These are phyloP conservation scores for Akanthomyces uredinophilus DNA, from an alignment of 2,329 filamentous ascomycete species.

Conservation along the genomic window DNA sequence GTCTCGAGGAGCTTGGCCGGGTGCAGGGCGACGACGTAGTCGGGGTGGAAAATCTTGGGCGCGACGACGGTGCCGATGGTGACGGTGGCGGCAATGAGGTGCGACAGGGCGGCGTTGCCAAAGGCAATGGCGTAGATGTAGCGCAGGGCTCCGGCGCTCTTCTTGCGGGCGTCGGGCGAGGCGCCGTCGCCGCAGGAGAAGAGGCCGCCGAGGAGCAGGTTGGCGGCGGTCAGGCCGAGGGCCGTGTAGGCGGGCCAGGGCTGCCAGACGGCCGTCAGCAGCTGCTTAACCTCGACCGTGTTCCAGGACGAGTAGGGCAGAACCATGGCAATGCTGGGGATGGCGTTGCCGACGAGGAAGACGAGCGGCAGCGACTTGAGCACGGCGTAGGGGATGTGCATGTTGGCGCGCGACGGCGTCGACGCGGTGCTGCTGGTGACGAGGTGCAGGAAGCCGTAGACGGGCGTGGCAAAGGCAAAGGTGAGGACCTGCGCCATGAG, in stretches of 20 bases:
- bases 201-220: not conserved
- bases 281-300: conserved; percentile 19
- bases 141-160: conserved; percentile 12
- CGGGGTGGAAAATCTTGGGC: conserved; percentile 14
- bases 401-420: conserved; percentile 16
- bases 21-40: conserved; percentile 15
- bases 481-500: conserved; percentile 18
- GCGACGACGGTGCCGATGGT: conserved; percentile 14
- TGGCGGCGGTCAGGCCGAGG: conserved; percentile 10
- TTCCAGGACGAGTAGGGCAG: conserved; percentile 13
- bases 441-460: conserved; percentile 18
- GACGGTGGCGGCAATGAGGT: conserved; percentile 13
- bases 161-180: conserved; percentile 1
- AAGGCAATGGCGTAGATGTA: conserved; percentile 18
- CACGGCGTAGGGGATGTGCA: conserved; percentile 17
- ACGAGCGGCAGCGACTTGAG: conserved; percentile 16
- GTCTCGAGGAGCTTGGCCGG: conserved; percentile 17
- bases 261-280: conserved; percentile 20
- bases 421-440: conserved; percentile 12
- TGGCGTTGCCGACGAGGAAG: conserved; percentile 15
- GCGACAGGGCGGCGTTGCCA: conserved; percentile 16
- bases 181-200: not conserved
- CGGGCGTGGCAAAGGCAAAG: conserved; percentile 19
- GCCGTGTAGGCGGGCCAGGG: conserved; percentile 20
- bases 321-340: conserved; percentile 17